These are phyloP conservation scores for Malus hybrid DNA, from an alignment of 331 rosid genomes.

Conservation along the genomic window DNA sequence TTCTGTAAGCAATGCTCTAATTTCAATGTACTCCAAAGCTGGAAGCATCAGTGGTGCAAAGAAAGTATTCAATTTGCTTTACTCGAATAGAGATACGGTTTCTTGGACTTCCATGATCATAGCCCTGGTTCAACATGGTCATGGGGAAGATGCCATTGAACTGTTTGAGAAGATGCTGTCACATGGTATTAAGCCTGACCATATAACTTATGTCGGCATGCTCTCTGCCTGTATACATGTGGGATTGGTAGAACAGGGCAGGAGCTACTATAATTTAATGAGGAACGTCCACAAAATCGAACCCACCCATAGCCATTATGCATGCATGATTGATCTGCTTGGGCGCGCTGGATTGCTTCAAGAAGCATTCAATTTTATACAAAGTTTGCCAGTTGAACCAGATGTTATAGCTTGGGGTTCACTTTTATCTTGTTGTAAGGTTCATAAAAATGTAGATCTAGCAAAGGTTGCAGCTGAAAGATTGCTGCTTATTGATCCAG, in stretches of 20 bases:
- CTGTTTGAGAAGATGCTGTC: slow-evolving; percentile 73
- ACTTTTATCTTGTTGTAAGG: slow-evolving; percentile 66
- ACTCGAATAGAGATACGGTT: slow-evolving; percentile 36
- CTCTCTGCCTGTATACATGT: slow-evolving; percentile 78
- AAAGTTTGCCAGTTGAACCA: slow-evolving; percentile 63
- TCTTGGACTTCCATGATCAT: slow-evolving; percentile 87
- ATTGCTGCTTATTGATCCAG: slow-evolving; percentile 70
- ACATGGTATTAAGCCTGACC: slow-evolving; percentile 59
- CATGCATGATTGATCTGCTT: slow-evolving; percentile 70
- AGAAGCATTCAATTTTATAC: slow-evolving; percentile 61
- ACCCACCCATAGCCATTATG: slow-evolving; percentile 69
- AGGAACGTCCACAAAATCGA: slow-evolving; percentile 53
- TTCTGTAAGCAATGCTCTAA: slow-evolving; percentile 75
- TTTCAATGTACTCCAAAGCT: slow-evolving; percentile 74
- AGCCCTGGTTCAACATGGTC: slow-evolving; percentile 82
- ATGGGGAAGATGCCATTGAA: slow-evolving; percentile 68
- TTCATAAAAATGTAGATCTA: slow-evolving; percentile 58
- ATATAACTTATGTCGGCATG: slow-evolving; percentile 74
- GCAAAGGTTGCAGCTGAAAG: slow-evolving; percentile 74
- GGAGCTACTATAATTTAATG: slow-evolving; percentile 57
- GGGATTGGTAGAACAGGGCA: slow-evolving; percentile 65
- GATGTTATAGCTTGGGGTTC: slow-evolving; percentile 84
- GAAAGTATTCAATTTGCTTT: slow-evolving; percentile 44
- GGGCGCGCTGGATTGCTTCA: slow-evolving; percentile 81
- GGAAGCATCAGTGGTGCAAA: slow-evolving; percentile 66